Conservation (phyloP, 2,329 filamentous ascomycete species). For the Calonectria pseudoreteaudii region DNA sequence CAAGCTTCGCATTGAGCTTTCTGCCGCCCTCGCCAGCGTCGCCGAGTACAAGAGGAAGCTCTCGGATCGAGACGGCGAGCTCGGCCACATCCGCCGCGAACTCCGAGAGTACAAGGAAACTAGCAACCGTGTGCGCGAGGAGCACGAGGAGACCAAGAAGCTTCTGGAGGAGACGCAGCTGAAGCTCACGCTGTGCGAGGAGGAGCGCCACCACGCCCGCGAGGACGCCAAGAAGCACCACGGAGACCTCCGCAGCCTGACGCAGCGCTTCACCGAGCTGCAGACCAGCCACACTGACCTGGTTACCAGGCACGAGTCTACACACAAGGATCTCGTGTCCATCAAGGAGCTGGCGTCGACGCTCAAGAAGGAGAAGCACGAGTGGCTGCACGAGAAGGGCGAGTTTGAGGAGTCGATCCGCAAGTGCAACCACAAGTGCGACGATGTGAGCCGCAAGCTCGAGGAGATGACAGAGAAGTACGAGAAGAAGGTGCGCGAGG, state of each 20-base stretch:
- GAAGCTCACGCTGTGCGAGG: neutral
- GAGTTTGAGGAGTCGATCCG: neutral
- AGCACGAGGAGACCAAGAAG: slow-evolving; percentile 2
- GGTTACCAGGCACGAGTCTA: neutral
- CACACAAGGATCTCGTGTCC: neutral
- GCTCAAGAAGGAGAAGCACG: slow-evolving; percentile 8
- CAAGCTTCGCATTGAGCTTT: neutral
- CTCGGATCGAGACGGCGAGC: neutral
- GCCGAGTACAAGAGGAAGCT: slow-evolving; percentile 3
- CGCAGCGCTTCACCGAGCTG: neutral
- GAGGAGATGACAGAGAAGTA: slow-evolving; percentile 2
- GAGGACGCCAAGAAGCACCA: neutral
- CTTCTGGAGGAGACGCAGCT: neutral
- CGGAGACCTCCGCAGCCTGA: neutral
- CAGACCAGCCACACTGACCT: neutral
- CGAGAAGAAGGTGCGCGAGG: slow-evolving; percentile 3
- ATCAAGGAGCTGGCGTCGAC: neutral
- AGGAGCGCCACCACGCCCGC: neutral
- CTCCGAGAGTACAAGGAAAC: slow-evolving; percentile 1
- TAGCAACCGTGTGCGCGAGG: neutral
- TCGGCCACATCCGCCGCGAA: neutral
- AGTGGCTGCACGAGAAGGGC: slow-evolving; percentile 2
- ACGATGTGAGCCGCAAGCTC: neutral
- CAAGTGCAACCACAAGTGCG: slow-evolving; percentile 1
- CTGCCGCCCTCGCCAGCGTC: neutral